Evolutionary conservation across 2,329 filamentous ascomycete species (phyloP).

Genomic region (Gnomoniopsis sp.): DNA sequence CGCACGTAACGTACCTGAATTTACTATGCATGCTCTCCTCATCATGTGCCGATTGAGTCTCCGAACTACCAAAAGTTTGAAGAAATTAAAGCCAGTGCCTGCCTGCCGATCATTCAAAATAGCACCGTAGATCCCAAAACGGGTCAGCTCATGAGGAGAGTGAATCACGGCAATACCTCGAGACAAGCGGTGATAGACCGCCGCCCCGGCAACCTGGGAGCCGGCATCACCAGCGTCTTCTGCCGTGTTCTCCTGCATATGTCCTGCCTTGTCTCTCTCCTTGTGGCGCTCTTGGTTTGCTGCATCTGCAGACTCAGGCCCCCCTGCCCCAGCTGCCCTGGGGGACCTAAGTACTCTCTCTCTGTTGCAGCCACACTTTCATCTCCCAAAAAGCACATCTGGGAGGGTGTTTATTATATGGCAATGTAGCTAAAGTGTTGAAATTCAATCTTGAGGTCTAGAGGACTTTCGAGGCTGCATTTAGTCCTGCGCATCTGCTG

Average conservation of each 20-base stretch:
- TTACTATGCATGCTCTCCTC: too few species aligned
- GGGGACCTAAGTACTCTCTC: too few species aligned
- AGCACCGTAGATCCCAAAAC: neutral
- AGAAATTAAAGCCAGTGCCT: neutral
- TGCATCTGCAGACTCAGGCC: too few species aligned
- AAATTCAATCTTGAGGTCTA: too few species aligned
- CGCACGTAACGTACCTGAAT: neutral
- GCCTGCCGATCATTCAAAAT: neutral
- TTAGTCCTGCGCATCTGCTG: too few species aligned
- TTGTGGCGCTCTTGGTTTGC: neutral
- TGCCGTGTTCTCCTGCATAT: neutral
- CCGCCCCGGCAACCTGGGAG: neutral
- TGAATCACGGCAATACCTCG: neutral
- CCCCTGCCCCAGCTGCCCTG: too few species aligned
- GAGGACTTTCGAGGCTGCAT: too few species aligned
- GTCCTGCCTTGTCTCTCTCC: neutral
- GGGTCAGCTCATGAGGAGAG: neutral
- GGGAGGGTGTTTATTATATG: too few species aligned
- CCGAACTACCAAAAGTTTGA: neutral
- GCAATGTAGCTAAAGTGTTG: too few species aligned
- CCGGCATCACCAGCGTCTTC: neutral
- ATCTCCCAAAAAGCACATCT: too few species aligned
- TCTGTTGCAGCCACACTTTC: too few species aligned
- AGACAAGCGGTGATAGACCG: neutral
- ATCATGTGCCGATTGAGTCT: too few species aligned